phyloP scores from a whole-genome alignment of 2,329 filamentous ascomycete genomes.

The Raffaelea ambrosiae region DNA sequence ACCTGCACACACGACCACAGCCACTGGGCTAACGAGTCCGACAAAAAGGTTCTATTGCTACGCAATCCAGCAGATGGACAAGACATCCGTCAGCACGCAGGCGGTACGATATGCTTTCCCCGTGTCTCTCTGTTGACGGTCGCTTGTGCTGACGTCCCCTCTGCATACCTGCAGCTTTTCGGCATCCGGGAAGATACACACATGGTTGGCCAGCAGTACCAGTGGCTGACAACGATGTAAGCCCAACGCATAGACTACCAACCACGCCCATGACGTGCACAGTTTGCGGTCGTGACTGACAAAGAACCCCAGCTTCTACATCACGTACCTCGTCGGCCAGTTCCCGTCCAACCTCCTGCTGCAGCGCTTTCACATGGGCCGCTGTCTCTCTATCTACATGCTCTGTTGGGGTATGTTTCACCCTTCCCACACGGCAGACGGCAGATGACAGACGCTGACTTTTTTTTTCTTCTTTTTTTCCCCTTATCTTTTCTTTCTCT shows the following conservation, averaged over 20 bases:
- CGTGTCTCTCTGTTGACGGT: not conserved
- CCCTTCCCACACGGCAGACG: no score
- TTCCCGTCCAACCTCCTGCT: slow-evolving; percentile 23
- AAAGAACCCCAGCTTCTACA: slow-evolving; percentile 20
- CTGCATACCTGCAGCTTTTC: slow-evolving; percentile 18
- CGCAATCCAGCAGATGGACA: slow-evolving; percentile 39
- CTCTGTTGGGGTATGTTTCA: slow-evolving; percentile 14
- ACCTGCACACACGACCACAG: not conserved
- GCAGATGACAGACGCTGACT: no score
- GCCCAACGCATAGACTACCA: not conserved
- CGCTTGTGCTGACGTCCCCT: not conserved
- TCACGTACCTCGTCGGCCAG: slow-evolving; percentile 21
- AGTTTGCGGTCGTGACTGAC: no score
- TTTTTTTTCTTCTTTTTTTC: not conserved
- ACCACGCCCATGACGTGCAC: not conserved
- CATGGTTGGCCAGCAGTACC: slow-evolving; percentile 17
- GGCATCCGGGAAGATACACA: slow-evolving; percentile 21
- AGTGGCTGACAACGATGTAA: slow-evolving; percentile 22
- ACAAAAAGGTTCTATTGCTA: slow-evolving; percentile 30
- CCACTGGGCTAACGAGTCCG: no score
- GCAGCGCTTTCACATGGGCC: slow-evolving; percentile 19
- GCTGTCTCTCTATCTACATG: slow-evolving; percentile 19
- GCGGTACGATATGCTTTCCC: slow-evolving; percentile 15
- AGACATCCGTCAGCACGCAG: slow-evolving; percentile 30
- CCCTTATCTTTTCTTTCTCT: not conserved